Base-by-base conservation (phyloP, 2,329 filamentous ascomycete species). In the Neofusicoccum umdonicola region DNA sequence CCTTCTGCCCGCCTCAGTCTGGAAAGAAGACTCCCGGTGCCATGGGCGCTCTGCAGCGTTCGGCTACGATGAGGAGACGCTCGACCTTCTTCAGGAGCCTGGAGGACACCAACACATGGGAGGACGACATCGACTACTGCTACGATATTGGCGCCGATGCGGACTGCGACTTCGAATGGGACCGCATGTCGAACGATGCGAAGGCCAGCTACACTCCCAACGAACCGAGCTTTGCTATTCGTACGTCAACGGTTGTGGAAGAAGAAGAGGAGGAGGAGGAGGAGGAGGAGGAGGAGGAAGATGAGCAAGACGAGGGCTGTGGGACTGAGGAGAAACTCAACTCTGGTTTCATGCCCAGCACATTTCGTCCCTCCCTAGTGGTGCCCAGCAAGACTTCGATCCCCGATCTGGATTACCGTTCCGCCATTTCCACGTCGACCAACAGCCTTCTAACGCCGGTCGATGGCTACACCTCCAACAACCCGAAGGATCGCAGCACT, bases 61-160 rank as follows among this genome's bases (percentile, higher is more conserved):
- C 56, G 27, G 44, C 45, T 35, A 27, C 54, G 4, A 44, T 65
- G 19, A 52, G 56, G 47, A 65, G 63, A 54, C 63, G 63, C 31
- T 65, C 63, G 7, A 65, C 63, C 2, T 61, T 64, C 44, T 64
- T 64, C 62, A 64, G 47, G 35, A 37, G 45, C 31, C n/a, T 65
- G 42, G 39, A 51, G 27, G 63, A 65, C 13, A 60, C 54, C 37
- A 64, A 64, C 13, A 83, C 82, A 1, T 88, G 86, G 86, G 85
- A 88, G 69, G 85, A 86, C 44, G 85, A 87, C 66, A 84, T 88
- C 64, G 85, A 88, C 68, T 87, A 84, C 69, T 86, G 84, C 69
- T 88, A 88, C 68, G 83, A 87, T 66, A 82, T 86, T 70, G 84
- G 83, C 31, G 82, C 85, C 5, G 86, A 88, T 72, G 85, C 85